A percentile compares a stretch with the other conserved stretches of the same genome.
Evolutionary conservation across 1,139 yeast genomes (phyloP).

Genomic region (Yamadazyma pseudoaaseri): DNA sequence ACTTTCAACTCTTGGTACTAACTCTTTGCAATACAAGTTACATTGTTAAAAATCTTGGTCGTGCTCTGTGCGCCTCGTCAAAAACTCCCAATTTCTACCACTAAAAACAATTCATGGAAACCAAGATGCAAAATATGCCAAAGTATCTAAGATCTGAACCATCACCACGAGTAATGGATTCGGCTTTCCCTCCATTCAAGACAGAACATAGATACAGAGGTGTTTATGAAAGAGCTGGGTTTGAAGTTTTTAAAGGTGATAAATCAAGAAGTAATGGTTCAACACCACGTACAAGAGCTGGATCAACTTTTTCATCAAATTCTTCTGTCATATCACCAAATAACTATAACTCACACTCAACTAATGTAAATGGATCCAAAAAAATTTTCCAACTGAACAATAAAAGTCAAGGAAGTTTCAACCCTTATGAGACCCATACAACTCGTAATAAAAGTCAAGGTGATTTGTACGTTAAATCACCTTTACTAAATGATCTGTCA

Average conservation of each 20-base stretch:
- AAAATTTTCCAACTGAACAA: not conserved
- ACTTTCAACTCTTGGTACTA: too few relatives aligned
- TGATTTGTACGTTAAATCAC: constrained; percentile 4
- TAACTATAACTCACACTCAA: not conserved
- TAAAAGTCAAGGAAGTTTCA: not conserved
- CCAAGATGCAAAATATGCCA: constrained; percentile 6
- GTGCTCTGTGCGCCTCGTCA: too few relatives aligned
- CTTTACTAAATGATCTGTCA: not conserved
- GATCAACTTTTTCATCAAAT: constrained; percentile 2
- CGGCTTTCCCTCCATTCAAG: constrained; percentile 62
- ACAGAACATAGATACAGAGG: constrained; percentile 55
- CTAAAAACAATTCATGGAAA: too few relatives aligned
- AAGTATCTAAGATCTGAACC: constrained; percentile 27
- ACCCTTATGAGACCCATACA: constrained; percentile 1
- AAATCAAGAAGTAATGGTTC: constrained; percentile 2
- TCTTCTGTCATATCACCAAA: constrained; percentile 3
- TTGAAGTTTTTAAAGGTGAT: constrained; percentile 44
- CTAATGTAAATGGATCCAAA: not conserved
- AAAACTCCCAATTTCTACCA: not conserved
- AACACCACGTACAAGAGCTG: constrained; percentile 9
- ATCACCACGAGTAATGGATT: constrained; percentile 32
- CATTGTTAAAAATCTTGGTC: too few relatives aligned
- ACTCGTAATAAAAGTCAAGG: constrained; percentile 9
- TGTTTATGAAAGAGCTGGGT: constrained; percentile 67
- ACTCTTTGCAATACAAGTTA: too few relatives aligned